phyloP scores from a whole-genome alignment of 805 yeast genomes.

The Myxozyma sirexii region DNA sequence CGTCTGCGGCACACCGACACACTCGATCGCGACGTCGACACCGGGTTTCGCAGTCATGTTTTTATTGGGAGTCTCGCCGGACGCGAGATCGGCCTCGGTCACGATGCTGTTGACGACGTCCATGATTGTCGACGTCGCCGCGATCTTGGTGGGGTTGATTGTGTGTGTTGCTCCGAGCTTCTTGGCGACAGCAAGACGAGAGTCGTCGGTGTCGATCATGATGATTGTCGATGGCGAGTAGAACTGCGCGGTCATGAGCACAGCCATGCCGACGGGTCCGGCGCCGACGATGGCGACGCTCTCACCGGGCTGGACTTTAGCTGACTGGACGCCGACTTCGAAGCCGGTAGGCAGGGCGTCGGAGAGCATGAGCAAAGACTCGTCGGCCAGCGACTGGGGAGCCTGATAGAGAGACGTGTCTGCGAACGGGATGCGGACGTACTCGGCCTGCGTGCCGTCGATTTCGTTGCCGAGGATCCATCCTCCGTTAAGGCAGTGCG shows the following conservation, averaged over 20 bases:
- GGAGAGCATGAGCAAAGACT: slow-evolving; percentile 26
- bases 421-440: slow-evolving; percentile 60
- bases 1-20: slow-evolving; percentile 27
- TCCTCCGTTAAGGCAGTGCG: slow-evolving; percentile 41
- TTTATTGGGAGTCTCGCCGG: slow-evolving; percentile 7
- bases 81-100: slow-evolving; percentile 1
- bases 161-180: slow-evolving; percentile 24
- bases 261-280: slow-evolving; percentile 31
- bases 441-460: slow-evolving; percentile 66
- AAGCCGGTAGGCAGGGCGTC: slow-evolving; percentile 33
- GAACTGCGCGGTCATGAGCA: slow-evolving; percentile 28
- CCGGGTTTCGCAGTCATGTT: slow-evolving; percentile 26
- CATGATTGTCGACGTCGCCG: slow-evolving; percentile 7
- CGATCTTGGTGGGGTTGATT: slow-evolving; percentile 20
- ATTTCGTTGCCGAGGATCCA: slow-evolving; percentile 38
- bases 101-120: slow-evolving; percentile 13
- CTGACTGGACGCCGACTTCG: slow-evolving; percentile 27
- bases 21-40: slow-evolving; percentile 33
- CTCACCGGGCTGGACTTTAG: slow-evolving; percentile 25
- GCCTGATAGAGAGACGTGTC: slow-evolving; percentile 52
- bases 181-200: slow-evolving; percentile 26
- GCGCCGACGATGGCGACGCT: slow-evolving; percentile 29
- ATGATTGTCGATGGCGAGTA: slow-evolving; percentile 26
- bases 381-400: slow-evolving; percentile 41
- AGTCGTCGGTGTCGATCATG: slow-evolving; percentile 31